Base-by-base conservation (phyloP, 768 basidiomycete species). In the Omphalotus guepiniiformis region DNA sequence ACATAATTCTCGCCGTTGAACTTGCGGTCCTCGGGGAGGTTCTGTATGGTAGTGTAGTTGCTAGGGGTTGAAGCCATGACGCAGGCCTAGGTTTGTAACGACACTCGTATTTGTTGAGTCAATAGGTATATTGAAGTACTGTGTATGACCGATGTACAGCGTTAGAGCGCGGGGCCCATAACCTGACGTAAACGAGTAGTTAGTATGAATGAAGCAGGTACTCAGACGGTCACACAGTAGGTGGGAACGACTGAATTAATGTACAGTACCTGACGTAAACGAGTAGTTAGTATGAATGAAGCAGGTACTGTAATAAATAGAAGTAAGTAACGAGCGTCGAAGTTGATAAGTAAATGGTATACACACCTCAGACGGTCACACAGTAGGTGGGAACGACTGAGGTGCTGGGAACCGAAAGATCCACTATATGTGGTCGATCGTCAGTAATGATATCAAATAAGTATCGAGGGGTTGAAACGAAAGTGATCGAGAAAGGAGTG, bases 141-240 rank as follows among this genome's bases (percentile, higher is more conserved):
- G n/a, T 16, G 16, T 7, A 9, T 41, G 16, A 19, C 19, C 39
- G 39, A 15, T 41, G 4, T 4, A 15, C 39, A 21, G 39, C 25
- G n/a, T n/a, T 41, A 41, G 39, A 41, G 39, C 39, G 39, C 39
- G 39, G 39, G 39, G 39, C 8, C 39, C 39, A 41, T 9, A 22
- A 41, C 39, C 39, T 41, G 39, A 21, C 16, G 16, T 15, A 41
- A 41, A 55, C 44, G 41, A 46, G 46, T 12, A 50, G 41, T 9
- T 44, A 16, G 35, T 16, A 37, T 37, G 15, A n/a, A n/a, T n/a
- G n/a, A n/a, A n/a, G n/a, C n/a, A n/a, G n/a, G n/a, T n/a, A n/a
- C n/a, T n/a, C n/a, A n/a, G n/a, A n/a, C n/a, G n/a, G n/a, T n/a
- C n/a, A n/a, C n/a, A n/a, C n/a, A n/a, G n/a, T n/a, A n/a, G n/a